A percentile compares a stretch with the other conserved stretches of the same genome.
phyloP scores from a whole-genome alignment of 106 monocot genomes.

The Apostasia shenzhenica region DNA sequence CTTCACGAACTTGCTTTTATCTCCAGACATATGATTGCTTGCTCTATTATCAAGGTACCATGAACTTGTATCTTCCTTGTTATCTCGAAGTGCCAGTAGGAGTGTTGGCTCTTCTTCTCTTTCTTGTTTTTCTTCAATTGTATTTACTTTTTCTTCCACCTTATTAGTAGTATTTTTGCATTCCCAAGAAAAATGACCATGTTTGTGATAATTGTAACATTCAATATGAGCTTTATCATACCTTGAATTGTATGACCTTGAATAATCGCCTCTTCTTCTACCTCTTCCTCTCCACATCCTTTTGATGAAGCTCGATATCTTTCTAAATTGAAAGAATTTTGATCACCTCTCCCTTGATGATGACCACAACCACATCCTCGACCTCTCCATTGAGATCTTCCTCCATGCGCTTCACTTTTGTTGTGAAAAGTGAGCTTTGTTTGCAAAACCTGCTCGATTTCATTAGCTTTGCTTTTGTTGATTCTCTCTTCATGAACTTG shows the following conservation, averaged over 20 bases:
- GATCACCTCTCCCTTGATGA: too few relatives aligned
- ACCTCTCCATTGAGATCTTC: too few relatives aligned
- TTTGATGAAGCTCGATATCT: not conserved
- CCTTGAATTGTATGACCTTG: too few relatives aligned
- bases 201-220: not conserved
- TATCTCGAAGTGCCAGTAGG: not conserved
- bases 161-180: not conserved
- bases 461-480: not conserved
- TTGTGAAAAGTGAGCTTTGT: not conserved
- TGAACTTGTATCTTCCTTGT: not conserved
- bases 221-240: not conserved
- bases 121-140: not conserved
- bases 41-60: not conserved
- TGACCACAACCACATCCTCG: too few relatives aligned
- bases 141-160: not conserved
- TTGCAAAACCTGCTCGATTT: too few relatives aligned
- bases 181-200: slow-evolving; percentile 1
- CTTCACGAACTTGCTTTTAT: not conserved
- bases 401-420: too few relatives aligned
- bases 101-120: not conserved
- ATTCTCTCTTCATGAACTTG: not conserved
- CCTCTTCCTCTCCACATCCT: not conserved
- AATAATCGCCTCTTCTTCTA: not conserved
- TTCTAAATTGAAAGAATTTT: not conserved
- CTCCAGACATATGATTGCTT: slow-evolving; percentile 6